phyloP scores from a whole-genome alignment of 2,329 filamentous ascomycete species.

The Cladobotryum protrusum region DNA sequence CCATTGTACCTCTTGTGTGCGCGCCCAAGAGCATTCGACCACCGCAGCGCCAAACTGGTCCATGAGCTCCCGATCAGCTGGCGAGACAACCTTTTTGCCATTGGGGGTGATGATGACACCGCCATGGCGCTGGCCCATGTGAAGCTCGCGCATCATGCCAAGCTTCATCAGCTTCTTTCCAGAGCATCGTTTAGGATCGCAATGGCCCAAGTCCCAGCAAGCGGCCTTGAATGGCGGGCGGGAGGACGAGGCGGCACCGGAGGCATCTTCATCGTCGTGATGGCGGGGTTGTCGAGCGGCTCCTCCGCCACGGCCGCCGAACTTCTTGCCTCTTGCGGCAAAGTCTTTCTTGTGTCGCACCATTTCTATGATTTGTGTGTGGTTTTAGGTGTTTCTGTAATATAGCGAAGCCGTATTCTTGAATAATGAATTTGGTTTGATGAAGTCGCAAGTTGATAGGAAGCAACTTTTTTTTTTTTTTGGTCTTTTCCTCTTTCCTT shows the following conservation, averaged over 20 bases:
- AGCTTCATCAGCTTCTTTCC: constrained; percentile 91
- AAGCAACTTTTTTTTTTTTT: background rate
- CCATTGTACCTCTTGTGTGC: constrained; percentile 88
- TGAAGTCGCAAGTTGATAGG: background rate
- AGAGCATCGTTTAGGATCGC: constrained; percentile 92
- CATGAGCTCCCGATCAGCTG: constrained; percentile 73
- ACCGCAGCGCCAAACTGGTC: constrained; percentile 90
- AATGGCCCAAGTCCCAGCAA: constrained; percentile 97
- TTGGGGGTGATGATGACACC: constrained; percentile 95
- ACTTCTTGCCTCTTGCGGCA: constrained; percentile 68
- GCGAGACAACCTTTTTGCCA: constrained; percentile 76
- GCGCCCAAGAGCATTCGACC: constrained; percentile 95
- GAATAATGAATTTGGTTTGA: background rate
- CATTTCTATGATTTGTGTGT: constrained; percentile 46
- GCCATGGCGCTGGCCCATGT: constrained; percentile 83
- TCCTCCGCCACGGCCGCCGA: constrained; percentile 49
- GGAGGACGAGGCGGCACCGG: constrained; percentile 18
- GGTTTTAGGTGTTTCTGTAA: background rate
- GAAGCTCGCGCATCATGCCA: constrained; percentile 87
- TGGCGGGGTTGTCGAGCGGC: constrained; percentile 44
- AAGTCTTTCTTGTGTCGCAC: constrained; percentile 93
- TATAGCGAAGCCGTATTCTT: background rate
- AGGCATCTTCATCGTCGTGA: constrained; percentile 30
- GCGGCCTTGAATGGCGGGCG: constrained; percentile 75
- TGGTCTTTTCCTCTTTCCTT: background rate